A percentile compares a stretch with the other conserved stretches of the same genome.
Conservation (phyloP, 1,139 yeast genomes). For the Sugiyamaella japonica region DNA sequence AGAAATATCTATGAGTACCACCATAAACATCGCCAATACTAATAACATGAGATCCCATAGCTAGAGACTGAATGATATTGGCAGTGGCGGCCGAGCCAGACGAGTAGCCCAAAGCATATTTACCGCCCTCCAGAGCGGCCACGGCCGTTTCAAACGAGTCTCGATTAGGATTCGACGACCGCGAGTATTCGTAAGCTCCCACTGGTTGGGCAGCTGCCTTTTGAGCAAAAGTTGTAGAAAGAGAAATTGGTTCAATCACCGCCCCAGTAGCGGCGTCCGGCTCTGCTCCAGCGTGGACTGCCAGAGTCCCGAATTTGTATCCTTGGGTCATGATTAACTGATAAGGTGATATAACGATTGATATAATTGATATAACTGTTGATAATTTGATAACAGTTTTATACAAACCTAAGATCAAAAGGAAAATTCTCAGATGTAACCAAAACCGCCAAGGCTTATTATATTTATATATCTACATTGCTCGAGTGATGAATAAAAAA, state of each 20-base stretch:
- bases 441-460: not conserved
- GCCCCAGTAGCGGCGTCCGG: constrained; percentile 80
- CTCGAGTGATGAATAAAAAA: constrained; percentile 2
- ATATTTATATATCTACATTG: constrained; percentile 1
- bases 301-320: constrained; percentile 66
- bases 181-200: constrained; percentile 80
- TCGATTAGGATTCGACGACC: constrained; percentile 89
- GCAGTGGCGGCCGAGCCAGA: constrained; percentile 91
- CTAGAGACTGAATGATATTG: constrained; percentile 69
- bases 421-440: not conserved
- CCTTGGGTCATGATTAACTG: constrained; percentile 21
- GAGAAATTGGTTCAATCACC: constrained; percentile 80
- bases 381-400: not conserved
- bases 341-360: not conserved
- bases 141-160: constrained; percentile 77
- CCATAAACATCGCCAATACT: constrained; percentile 91
- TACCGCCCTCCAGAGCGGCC: constrained; percentile 77
- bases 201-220: constrained; percentile 72
- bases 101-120: constrained; percentile 74
- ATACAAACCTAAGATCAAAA: not conserved
- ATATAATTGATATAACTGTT: not conserved
- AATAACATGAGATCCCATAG: constrained; percentile 71
- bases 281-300: constrained; percentile 82
- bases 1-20: constrained; percentile 89
- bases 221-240: constrained; percentile 86